Evolutionary conservation across 495 filamentous ascomycete species (phyloP), one percentile per base, ranked within the genome.

Genomic region (Neohortaea acidophila): DNA sequence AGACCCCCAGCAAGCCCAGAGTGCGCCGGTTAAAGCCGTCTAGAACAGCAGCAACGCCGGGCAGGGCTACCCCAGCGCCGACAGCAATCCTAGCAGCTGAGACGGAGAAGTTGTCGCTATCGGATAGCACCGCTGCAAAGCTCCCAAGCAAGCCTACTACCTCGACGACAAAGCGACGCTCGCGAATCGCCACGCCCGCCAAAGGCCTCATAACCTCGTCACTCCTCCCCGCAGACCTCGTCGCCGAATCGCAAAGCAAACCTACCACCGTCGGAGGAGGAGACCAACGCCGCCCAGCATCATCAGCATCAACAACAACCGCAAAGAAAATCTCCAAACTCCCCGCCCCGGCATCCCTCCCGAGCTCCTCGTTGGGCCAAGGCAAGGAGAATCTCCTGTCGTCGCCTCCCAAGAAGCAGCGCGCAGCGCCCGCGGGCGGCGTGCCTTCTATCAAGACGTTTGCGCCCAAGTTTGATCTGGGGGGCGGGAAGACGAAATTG

Each of bases 1-100:
- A 49, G n/a, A 49, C 46, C 1, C 46, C 46, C 6, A 44, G 36
- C 21, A 49, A 49, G 28, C 46, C 46, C 2, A 48, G 39, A 29
- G 15, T 49, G 5, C n/a, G 46, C 20, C 35, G 25, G 21, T 26
- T 49, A 15, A 44, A 41, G 21, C 18, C 36, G 7, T 24, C 39
- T 10, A 10, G 30, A 22, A 40, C 32, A 9, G 25, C 46, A 10
- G 14, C 36, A 2, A 12, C 36, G 20, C 24, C 36, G 11, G 24
- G 36, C 23, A 38, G 20, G n/a, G 17, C 36, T n/a, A 10, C 32
- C 21, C 19, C 17, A 4, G 9, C 15, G 4, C 32, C 29, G n/a
- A 15, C n/a, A 12, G 28, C 28, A 30, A 30, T 13, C 4, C 28
- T 15, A 4, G 3, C 28, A 4, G 28, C n/a, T 12, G 4, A 4